phyloP scores from a whole-genome alignment of 2,329 filamentous ascomycete species.

The Neocucurbitaria cava region DNA sequence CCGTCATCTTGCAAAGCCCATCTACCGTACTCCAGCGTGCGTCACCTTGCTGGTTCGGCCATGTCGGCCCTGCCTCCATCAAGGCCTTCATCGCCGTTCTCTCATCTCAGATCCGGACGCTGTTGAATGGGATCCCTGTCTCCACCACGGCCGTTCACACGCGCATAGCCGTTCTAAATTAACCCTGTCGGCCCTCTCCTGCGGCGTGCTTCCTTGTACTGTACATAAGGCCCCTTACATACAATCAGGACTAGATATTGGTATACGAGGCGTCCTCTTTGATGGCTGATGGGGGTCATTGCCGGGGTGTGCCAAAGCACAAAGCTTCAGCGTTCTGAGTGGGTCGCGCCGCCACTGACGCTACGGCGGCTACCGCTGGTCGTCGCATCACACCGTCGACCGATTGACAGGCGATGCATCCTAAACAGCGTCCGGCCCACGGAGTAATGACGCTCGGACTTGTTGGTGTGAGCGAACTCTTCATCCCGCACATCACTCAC shows the following conservation, averaged over 20 bases:
- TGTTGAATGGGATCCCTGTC: slow-evolving; percentile 30
- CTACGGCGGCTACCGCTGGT: slow-evolving; percentile 37
- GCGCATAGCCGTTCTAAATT: slow-evolving; percentile 39
- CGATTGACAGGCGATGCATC: slow-evolving; percentile 26
- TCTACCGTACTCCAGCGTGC: slow-evolving; percentile 13
- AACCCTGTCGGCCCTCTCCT: slow-evolving; percentile 27
- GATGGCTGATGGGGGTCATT: slow-evolving; percentile 1
- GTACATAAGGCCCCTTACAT: slow-evolving; percentile 22
- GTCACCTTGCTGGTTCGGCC: slow-evolving; percentile 31
- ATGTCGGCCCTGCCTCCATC: slow-evolving; percentile 33
- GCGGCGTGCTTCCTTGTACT: slow-evolving; percentile 21
- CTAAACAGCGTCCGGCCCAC: slow-evolving; percentile 25
- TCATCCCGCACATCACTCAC: slow-evolving; percentile 51
- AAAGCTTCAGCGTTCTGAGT: slow-evolving; percentile 17
- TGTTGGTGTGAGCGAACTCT: slow-evolving; percentile 22
- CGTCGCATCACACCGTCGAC: slow-evolving; percentile 25
- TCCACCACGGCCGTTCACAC: slow-evolving; percentile 36
- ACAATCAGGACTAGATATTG: slow-evolving; percentile 13
- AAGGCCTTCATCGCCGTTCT: slow-evolving; percentile 22
- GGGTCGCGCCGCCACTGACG: slow-evolving; percentile 30
- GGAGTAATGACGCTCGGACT: slow-evolving; percentile 30
- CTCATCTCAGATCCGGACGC: slow-evolving; percentile 32
- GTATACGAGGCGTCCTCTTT: slow-evolving; percentile 6
- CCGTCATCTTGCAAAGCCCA: slow-evolving; percentile 18
- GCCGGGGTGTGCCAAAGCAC: slow-evolving; percentile 10